Conservation (phyloP, 768 basidiomycete genomes). For the Trametes cubensis region DNA sequence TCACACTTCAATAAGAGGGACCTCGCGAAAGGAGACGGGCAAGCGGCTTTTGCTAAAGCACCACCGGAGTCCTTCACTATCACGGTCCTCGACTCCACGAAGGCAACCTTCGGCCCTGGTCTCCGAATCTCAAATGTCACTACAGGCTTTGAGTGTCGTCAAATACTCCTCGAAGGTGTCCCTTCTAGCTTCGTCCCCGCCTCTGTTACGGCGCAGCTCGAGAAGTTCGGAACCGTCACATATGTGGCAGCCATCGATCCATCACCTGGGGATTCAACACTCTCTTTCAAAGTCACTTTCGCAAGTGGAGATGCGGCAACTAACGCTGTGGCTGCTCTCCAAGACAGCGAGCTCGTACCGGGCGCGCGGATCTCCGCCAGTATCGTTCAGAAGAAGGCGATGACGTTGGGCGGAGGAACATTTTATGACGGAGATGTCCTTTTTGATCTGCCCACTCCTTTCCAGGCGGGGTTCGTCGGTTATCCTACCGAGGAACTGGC, state of each 20-base stretch:
- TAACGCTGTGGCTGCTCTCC: constrained; percentile 52
- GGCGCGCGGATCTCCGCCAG: constrained; percentile 47
- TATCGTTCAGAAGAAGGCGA: constrained; percentile 45
- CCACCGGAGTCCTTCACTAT: constrained; percentile 26
- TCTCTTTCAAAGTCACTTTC: constrained; percentile 47
- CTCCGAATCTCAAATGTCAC: constrained; percentile 57
- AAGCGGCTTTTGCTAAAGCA: neutral
- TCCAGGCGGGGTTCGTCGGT: constrained; percentile 61
- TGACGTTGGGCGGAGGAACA: constrained; percentile 37
- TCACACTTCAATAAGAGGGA: neutral
- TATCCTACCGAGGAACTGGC: constrained; percentile 56
- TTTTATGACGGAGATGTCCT: constrained; percentile 59
- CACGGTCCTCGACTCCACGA: constrained; percentile 56
- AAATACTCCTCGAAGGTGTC: constrained; percentile 58
- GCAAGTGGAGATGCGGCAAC: constrained; percentile 51
- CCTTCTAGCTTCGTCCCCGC: constrained; percentile 38
- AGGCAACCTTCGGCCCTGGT: constrained; percentile 59
- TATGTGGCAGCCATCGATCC: constrained; percentile 38
- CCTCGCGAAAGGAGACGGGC: neutral
- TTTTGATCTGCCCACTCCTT: constrained; percentile 62
- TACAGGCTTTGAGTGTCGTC: constrained; percentile 73
- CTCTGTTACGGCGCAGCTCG: constrained; percentile 43
- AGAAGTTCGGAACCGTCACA: constrained; percentile 50
- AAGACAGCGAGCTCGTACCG: constrained; percentile 45
- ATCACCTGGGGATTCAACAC: neutral